Evolutionary conservation across 345 rosid species (phyloP), one percentile per base, ranked within the genome.

Genomic region (Gossypium bickii): DNA sequence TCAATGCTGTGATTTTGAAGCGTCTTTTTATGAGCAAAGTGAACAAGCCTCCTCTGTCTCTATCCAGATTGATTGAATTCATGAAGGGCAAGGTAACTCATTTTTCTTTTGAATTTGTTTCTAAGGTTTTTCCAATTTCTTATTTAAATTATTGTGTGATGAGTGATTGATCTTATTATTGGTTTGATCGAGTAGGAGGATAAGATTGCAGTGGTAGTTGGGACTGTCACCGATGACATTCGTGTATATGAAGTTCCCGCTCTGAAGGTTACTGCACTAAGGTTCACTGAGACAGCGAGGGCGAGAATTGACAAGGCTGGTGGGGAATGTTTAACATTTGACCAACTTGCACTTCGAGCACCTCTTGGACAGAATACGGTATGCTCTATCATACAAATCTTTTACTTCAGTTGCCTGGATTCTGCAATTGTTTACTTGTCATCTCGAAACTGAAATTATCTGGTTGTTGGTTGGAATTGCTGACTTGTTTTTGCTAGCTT

Each of bases 261-360:
- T 0, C 22, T 94, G 80, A 92, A 92, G 74, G 88, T 92, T 11
- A 88, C 97, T 51, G 98, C 97, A 47, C 72, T 94, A 84, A 85
- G 91, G 84, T 89, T 94, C 81, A 91, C 97, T 0, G 97, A 94
- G 85, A 92, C 92, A 0, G 98, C 91, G 0, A 88, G 97, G 65
- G 98, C 97, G 6, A 92, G 97, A 76, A 94, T 94, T 61, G 97
- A 89, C 87, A 92, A 91, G 81, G 98, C 98, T 10, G 98, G 98
- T 69, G 97, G 97, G 55, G 95, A 94, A 76, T 94, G 98, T 81
- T 77, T 90, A 81, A 94, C 97, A 2, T 92, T 94, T 76, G 98
- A 92, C 62, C 97, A 90, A 81, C 93, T 94, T 82, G 97, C 98
- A 49, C 89, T 94, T 64, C 79, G 77, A 38, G 98, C 98, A 78